A percentile compares a stretch with the other conserved stretches of the same genome.
Conservation (phyloP, 2,329 filamentous ascomycete species). For the Hypoxylon sp. region DNA sequence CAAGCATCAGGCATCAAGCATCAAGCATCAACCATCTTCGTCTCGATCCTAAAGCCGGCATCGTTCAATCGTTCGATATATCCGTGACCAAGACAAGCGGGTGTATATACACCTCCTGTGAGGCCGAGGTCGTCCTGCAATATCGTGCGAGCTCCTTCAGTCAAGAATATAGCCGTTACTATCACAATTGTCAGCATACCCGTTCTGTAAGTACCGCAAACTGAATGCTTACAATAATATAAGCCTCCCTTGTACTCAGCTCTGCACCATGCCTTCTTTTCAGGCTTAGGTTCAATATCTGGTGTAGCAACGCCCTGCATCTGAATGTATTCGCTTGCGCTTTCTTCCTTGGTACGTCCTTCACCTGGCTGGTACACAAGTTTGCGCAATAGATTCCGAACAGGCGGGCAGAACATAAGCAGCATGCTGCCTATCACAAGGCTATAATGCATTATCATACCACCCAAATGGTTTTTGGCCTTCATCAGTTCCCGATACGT, state of each 20-base stretch:
- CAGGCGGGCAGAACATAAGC: slow-evolving; percentile 53
- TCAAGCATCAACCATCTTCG: slow-evolving; percentile 52
- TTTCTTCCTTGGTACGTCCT: slow-evolving; percentile 61
- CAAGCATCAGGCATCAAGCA: background rate
- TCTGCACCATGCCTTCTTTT: slow-evolving; percentile 63
- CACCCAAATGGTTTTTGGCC: slow-evolving; percentile 58
- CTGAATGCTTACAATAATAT: slow-evolving; percentile 65
- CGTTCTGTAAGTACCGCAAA: background rate
- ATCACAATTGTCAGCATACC: slow-evolving; percentile 24
- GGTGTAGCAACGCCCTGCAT: slow-evolving; percentile 71
- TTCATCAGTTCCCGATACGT: slow-evolving; percentile 64
- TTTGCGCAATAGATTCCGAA: slow-evolving; percentile 55
- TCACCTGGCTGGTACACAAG: slow-evolving; percentile 63
- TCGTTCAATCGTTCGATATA: slow-evolving; percentile 70
- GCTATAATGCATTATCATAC: slow-evolving; percentile 59
- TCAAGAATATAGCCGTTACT: slow-evolving; percentile 73
- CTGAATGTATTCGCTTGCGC: slow-evolving; percentile 67
- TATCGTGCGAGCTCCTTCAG: slow-evolving; percentile 71
- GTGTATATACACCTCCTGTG: slow-evolving; percentile 74
- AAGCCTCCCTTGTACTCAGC: slow-evolving; percentile 67
- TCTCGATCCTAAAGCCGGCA: slow-evolving; percentile 70
- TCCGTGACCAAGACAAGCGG: slow-evolving; percentile 73
- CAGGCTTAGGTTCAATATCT: slow-evolving; percentile 52
- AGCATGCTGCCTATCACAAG: slow-evolving; percentile 55
- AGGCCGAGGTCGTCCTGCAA: slow-evolving; percentile 69